Evolutionary conservation across 2,329 filamentous ascomycete genomes (phyloP), one percentile per base, ranked within the genome.

Genomic region (Pseudogymnoascus sp.): DNA sequence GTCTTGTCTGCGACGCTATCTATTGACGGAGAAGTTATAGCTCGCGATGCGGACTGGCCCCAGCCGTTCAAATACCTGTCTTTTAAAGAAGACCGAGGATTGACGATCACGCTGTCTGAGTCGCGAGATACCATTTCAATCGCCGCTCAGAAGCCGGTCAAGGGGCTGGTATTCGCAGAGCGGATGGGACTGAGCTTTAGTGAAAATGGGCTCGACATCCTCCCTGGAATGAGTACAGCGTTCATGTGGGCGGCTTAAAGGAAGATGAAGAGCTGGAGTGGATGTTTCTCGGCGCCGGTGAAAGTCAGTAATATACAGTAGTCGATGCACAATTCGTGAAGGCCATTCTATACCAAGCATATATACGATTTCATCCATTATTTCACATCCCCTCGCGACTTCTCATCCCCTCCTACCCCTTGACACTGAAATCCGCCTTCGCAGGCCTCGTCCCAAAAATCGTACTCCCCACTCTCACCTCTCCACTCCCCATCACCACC

Each of bases 401-500:
- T 47, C 16, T 42, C 26, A 12, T 23, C 60, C 37, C 37, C 31
- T 47, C 4, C 42, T 61, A 62, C 16, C 47, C 79, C 60, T 78
- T 80, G 54, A 95, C 80, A 76, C 88, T 89, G 2, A 91, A 90
- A 76, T 96, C 89, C 60, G 84, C 84, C 81, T 88, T 96, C 39
- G 84, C 80, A 14, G 91, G 91, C 72, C 95, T 83, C 72, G 86
- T 79, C 1, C 95, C 95, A 74, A 99, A 99, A 64, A 99, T 96
- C 1, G 90, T 93, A 72, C 91, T 97, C 1, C 95, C 95, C 7
- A 99, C 86, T 64, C 95, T 83, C 5, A 99, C 93, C 80, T 97
- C 92, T 69, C 85, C 82, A 77, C 93, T 97, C 0, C 95, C 95
- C 79, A 91, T 79, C 11, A 76, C 77, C 71, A 97, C 87, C 0